phyloP scores from a whole-genome alignment of 2,329 filamentous ascomycete species.

The Setomelanomma holmii region DNA sequence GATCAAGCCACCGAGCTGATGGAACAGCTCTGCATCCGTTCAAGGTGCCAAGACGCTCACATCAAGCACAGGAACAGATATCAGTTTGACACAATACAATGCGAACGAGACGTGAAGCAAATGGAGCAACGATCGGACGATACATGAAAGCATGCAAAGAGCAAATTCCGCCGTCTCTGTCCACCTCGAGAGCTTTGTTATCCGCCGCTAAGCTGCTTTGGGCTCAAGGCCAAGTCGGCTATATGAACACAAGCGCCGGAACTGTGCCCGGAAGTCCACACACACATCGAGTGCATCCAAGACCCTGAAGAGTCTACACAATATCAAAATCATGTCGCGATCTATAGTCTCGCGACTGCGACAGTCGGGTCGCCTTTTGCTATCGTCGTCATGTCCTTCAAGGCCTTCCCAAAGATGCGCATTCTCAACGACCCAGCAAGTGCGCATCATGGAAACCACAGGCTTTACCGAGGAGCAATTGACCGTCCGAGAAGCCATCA shows the following conservation, averaged over 20 bases:
- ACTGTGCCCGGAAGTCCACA: not conserved
- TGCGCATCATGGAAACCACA: constrained; percentile 71
- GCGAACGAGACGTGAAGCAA: too few relatives aligned
- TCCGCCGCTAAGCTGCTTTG: not conserved
- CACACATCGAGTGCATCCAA: too few relatives aligned
- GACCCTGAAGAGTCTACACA: too few relatives aligned
- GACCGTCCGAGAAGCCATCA: constrained; percentile 73
- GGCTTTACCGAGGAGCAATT: constrained; percentile 77
- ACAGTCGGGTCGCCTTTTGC: not conserved
- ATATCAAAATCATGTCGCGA: constrained; percentile 4
- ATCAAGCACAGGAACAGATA: too few relatives aligned
- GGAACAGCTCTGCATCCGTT: too few relatives aligned
- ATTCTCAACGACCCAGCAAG: constrained; percentile 42
- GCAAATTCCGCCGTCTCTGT: too few relatives aligned
- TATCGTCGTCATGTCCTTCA: not conserved
- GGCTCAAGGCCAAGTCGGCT: not conserved
- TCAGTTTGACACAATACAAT: too few relatives aligned
- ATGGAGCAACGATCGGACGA: too few relatives aligned
- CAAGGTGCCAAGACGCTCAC: too few relatives aligned
- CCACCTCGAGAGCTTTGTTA: too few relatives aligned
- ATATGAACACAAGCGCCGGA: not conserved
- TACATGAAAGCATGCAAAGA: too few relatives aligned
- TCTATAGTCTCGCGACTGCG: not conserved
- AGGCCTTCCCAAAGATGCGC: constrained; percentile 1
- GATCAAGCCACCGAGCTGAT: too few relatives aligned